Evolutionary conservation across 805 yeast genomes (phyloP).

Genomic region (Cyberlindnera suaveolens): DNA sequence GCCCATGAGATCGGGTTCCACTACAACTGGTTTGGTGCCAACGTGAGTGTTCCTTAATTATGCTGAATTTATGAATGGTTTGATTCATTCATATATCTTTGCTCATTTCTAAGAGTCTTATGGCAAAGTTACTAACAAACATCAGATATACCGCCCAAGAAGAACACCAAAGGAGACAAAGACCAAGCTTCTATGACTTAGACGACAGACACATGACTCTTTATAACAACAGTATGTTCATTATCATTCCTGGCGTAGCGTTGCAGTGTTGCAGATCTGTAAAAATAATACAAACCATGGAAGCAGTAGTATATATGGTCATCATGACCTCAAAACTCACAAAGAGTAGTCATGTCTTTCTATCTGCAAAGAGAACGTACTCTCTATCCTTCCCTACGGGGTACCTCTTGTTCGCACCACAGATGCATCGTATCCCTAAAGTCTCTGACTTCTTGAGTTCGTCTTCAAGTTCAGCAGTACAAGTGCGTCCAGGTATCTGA

Average conservation of each 20-base stretch:
- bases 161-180: constrained; percentile 22
- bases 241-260: no score
- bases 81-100: not conserved
- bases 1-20: constrained; percentile 90
- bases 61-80: not conserved
- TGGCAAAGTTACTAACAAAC: constrained; percentile 3
- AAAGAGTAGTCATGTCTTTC: not conserved
- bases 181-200: constrained; percentile 9
- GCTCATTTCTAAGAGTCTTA: not conserved
- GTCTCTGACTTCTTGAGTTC: constrained; percentile 40
- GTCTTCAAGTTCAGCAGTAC: constrained; percentile 36
- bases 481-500: constrained; percentile 42
- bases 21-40: constrained; percentile 70
- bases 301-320: not conserved
- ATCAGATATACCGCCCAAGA: constrained; percentile 28
- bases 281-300: no score
- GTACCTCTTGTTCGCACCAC: constrained; percentile 48
- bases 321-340: not conserved
- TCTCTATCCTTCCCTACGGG: constrained; percentile 55
- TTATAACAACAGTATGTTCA: no score
- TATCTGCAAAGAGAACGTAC: constrained; percentile 42
- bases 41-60: constrained; percentile 31
- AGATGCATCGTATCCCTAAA: constrained; percentile 43
- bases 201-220: not conserved
- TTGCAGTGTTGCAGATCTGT: no score